Conservation (phyloP, 768 basidiomycete species). For the Mycena metata region DNA sequence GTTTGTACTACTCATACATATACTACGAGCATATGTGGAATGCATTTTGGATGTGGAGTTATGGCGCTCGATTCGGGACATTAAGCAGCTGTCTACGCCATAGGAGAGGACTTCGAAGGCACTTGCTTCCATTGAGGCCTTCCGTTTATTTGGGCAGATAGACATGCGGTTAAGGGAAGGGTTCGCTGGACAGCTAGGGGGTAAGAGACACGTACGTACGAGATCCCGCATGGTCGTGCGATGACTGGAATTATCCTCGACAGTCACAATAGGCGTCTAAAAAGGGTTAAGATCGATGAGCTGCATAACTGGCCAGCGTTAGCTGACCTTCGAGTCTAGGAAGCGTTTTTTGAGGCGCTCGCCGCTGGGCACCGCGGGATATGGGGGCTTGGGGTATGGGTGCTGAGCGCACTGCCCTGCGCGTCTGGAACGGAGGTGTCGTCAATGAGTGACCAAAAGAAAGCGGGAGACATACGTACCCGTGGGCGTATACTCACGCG, state of each 20-base stretch:
- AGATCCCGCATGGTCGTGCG: conserved; percentile 17
- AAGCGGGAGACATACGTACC: background rate
- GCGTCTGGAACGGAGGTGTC: no score
- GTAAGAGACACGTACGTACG: background rate
- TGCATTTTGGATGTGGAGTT: background rate
- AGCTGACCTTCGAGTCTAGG: conserved; percentile 17
- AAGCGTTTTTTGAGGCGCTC: no score
- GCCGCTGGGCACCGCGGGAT: no score
- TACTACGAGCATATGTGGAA: no score
- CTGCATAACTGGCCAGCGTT: background rate
- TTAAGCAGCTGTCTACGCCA: no score
- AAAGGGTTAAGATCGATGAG: conserved; percentile 9
- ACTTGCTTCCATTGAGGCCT: no score
- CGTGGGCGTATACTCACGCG: background rate
- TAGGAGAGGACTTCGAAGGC: no score
- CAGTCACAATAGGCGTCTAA: conserved; percentile 1
- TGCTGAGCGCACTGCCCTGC: no score
- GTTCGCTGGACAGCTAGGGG: no score
- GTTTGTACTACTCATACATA: no score
- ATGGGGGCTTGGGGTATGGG: no score
- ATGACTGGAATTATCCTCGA: conserved; percentile 4
- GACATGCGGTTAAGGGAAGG: background rate
- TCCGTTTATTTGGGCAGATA: no score
- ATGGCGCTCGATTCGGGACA: conserved; percentile 10
- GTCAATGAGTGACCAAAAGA: background rate